Conservation (phyloP, 768 basidiomycete species). For the Boletus huronensis region DNA sequence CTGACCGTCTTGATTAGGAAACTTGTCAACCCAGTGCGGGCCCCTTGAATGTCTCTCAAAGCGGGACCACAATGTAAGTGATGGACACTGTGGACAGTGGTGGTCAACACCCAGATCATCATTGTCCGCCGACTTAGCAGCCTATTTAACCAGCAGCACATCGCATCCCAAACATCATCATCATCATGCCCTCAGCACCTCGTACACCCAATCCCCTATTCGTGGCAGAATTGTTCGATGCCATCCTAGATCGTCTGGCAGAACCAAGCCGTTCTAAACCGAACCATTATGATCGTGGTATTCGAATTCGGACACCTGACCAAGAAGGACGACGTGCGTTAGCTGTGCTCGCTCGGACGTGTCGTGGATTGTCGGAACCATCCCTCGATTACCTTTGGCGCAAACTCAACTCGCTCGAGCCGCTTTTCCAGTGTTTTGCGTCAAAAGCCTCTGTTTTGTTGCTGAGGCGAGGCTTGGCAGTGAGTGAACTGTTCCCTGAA, state of each 20-base stretch:
- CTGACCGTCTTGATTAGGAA: neutral
- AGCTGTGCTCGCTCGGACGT: conserved; percentile 2
- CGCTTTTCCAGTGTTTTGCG: neutral
- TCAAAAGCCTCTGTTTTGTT: neutral
- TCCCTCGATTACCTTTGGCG: conserved; percentile 2
- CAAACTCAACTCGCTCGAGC: neutral
- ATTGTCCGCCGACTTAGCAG: neutral
- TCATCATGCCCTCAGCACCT: neutral
- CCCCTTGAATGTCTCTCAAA: neutral
- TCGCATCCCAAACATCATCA: neutral
- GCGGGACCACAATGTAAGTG: neutral
- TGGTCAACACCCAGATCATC: neutral
- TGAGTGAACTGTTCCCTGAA: neutral
- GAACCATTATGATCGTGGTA: neutral
- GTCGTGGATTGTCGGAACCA: neutral
- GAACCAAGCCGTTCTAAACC: neutral
- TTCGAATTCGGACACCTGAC: neutral
- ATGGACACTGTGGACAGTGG: neutral
- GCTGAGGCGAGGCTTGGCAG: neutral
- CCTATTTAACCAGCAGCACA: neutral
- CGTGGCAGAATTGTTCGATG: neutral
- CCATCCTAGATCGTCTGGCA: neutral
- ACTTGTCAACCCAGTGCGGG: neutral
- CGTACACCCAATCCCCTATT: neutral
- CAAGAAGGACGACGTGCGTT: neutral